These are phyloP conservation scores for Salvia miltiorrhiza DNA, from an alignment of 257 asterid genomes.

Conservation along the genomic window DNA sequence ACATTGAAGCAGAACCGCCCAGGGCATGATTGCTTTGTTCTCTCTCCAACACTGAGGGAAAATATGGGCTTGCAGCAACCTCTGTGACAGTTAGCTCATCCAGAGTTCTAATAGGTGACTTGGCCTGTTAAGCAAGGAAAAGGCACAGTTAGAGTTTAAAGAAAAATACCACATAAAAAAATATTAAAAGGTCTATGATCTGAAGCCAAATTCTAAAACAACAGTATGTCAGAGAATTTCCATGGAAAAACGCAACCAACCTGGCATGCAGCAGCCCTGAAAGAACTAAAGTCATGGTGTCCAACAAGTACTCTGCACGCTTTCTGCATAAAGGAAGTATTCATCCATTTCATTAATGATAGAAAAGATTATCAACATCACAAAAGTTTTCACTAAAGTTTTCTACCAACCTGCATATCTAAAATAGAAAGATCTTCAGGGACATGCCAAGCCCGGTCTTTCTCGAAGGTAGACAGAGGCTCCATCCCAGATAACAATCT, in stretches of 20 bases:
- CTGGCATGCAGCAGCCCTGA: constrained; percentile 93
- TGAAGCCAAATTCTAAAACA: constrained; percentile 6
- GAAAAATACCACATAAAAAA: not conserved
- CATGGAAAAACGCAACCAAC: constrained; percentile 32
- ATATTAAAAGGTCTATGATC: not conserved
- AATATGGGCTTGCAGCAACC: constrained; percentile 62
- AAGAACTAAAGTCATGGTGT: constrained; percentile 87
- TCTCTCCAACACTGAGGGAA: constrained; percentile 59
- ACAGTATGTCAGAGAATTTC: not conserved
- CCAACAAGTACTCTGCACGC: constrained; percentile 88
- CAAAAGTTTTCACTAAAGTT: not conserved
- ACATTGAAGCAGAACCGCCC: constrained; percentile 29
- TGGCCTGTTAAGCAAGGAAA: constrained; percentile 59
- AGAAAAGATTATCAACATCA: not conserved
- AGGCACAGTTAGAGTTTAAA: not conserved
- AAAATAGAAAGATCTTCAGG: constrained; percentile 66
- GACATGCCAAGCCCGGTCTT: constrained; percentile 90
- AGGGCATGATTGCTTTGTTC: constrained; percentile 32
- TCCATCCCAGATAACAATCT: constrained; percentile 66
- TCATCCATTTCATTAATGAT: not conserved
- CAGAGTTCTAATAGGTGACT: constrained; percentile 77
- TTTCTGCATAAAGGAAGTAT: constrained; percentile 42
- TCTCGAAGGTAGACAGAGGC: constrained; percentile 65
- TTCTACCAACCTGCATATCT: constrained; percentile 69
- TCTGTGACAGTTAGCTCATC: constrained; percentile 77